These are phyloP conservation scores for Verticillium zaregamsianum DNA, from an alignment of 2,329 filamentous ascomycete species.

Conservation along the genomic window DNA sequence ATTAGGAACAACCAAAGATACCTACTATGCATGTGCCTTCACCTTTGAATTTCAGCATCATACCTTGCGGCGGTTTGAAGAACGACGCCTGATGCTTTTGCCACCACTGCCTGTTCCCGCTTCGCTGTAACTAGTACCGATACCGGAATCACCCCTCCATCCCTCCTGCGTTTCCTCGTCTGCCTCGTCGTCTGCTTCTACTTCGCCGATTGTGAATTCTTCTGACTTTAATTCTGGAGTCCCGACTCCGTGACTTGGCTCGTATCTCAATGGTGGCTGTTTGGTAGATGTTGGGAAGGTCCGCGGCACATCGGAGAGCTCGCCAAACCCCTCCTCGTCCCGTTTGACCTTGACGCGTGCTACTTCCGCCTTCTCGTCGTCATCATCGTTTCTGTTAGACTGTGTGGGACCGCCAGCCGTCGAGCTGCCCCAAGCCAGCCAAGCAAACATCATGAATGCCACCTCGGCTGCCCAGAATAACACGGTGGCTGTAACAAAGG, in stretches of 20 bases:
- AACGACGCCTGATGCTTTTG: slow-evolving; percentile 24
- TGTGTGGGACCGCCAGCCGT: not conserved
- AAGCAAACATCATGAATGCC: slow-evolving; percentile 60
- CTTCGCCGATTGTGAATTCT: slow-evolving; percentile 27
- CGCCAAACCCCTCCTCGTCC: slow-evolving; percentile 24
- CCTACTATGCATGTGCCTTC: not conserved
- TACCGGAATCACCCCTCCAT: slow-evolving; percentile 34
- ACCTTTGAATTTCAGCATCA: not conserved
- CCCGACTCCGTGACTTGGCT: slow-evolving; percentile 30
- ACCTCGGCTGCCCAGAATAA: slow-evolving; percentile 78
- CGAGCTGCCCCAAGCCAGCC: slow-evolving; percentile 44
- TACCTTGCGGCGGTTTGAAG: slow-evolving; percentile 15
- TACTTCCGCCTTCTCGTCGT: not conserved
- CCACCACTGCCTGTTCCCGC: slow-evolving; percentile 15
- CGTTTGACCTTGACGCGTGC: slow-evolving; percentile 13
- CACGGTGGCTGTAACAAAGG: slow-evolving; percentile 63
- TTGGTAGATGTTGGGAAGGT: slow-evolving; percentile 39
- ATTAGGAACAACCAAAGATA: no score
- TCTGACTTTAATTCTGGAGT: slow-evolving; percentile 21
- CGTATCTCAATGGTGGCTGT: slow-evolving; percentile 36
- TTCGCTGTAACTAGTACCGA: slow-evolving; percentile 51
- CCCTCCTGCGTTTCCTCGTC: slow-evolving; percentile 18
- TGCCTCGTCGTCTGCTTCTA: slow-evolving; percentile 40
- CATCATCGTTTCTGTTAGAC: not conserved
- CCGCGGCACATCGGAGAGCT: slow-evolving; percentile 35